Evolutionary conservation across 2,329 filamentous ascomycete species (phyloP), one percentile per base, ranked within the genome.

Genomic region (Talaromyces sp.): DNA sequence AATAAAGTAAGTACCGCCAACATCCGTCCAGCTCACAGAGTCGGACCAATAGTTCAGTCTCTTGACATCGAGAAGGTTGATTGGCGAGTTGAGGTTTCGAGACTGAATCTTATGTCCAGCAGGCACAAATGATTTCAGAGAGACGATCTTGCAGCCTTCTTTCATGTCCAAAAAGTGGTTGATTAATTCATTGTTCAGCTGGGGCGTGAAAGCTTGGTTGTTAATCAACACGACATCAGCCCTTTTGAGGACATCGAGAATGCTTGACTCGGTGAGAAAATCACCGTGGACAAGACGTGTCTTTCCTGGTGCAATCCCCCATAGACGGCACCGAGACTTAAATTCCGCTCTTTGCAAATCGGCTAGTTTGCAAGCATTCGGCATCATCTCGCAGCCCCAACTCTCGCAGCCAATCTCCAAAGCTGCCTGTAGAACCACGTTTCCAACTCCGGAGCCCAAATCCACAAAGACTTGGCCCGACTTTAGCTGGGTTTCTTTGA

Each of bases 211-310:
- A 2, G 92, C 94, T 76, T 97, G 92, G 77, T 99, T 99, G 80
- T 99, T 99, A 68, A 97, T 93, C 27, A 99, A 83, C 19, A 99
- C 85, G n/a, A 97, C 92, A 72, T 99, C 94, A 1, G 94, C 93
- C 58, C 88, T 85, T 73, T 89, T 88, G 55, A 99, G 81, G 8
- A 88, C 87, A 26, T 86, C 82, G 62, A 87, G 82, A 54, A 97
- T 91, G 61, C 81, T 81, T 17, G 83, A 73, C 66, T 89, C 89
- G 65, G 87, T 85, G 10, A 92, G 85, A 69, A 99, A 97, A 71
- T 96, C 90, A 10, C 91, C 94, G 50, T 87, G 81, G 63, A 93
- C 85, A 7, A 99, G 85, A 62, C 86, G 83, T n/a, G 94, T 90
- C 62, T 84, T 81, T 63, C 94, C 94, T 1, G 90, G 85, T 19